These are phyloP conservation scores for Jaapia argillacea DNA, from an alignment of 768 basidiomycete genomes.

Conservation along the genomic window DNA sequence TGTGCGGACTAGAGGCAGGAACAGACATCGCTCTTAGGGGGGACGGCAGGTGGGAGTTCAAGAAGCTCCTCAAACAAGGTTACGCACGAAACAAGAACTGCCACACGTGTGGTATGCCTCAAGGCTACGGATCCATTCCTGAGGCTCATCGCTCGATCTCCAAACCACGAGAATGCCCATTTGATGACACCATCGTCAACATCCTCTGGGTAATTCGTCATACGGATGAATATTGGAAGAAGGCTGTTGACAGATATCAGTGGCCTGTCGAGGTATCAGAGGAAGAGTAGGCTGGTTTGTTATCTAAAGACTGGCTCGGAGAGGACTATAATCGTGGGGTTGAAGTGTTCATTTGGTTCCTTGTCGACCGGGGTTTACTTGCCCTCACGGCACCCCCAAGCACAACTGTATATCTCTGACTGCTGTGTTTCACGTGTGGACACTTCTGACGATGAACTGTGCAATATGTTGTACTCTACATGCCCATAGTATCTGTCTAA, in stretches of 20 bases:
- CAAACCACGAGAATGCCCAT: not conserved
- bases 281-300: not conserved
- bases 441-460: no score
- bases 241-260: not conserved
- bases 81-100: not conserved
- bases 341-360: not conserved
- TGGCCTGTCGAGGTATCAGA: not conserved
- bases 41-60: not conserved
- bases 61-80: not conserved
- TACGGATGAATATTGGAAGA: not conserved
- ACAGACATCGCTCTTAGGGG: not conserved
- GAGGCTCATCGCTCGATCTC: not conserved
- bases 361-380: no score
- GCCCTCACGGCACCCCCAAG: no score
- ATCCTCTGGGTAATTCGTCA: not conserved
- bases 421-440: no score
- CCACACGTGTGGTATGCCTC: not conserved
- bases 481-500: no score
- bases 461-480: no score
- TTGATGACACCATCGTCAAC: not conserved
- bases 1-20: no score
- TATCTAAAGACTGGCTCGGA: not conserved
- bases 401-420: no score
- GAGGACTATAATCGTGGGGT: not conserved
- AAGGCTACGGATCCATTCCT: not conserved